Evolutionary conservation across 2,329 filamentous ascomycete species (phyloP).

Genomic region (Biscogniauxia mediterranea): DNA sequence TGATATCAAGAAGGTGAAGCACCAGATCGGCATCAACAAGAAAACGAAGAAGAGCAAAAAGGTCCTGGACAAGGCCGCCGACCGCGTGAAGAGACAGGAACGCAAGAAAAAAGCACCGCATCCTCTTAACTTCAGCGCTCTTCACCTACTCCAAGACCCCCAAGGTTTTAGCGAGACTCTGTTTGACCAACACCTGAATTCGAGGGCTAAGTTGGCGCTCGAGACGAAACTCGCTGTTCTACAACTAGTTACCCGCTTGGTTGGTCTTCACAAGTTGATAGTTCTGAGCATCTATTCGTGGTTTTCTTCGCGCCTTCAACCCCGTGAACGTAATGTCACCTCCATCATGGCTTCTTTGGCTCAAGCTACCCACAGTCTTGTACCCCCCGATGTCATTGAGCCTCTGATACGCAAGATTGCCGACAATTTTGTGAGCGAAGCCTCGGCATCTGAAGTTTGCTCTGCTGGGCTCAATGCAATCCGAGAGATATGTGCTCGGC

Average conservation of each 20-base stretch:
- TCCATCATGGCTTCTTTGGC: slow-evolving; percentile 90
- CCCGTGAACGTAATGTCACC: slow-evolving; percentile 84
- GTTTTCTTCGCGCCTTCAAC: slow-evolving; percentile 89
- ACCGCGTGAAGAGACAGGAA: slow-evolving; percentile 79
- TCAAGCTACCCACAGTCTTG: slow-evolving; percentile 85
- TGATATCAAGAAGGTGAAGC: slow-evolving; percentile 78
- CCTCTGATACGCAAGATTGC: slow-evolving; percentile 93
- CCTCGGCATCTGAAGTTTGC: slow-evolving; percentile 77
- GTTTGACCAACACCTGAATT: slow-evolving; percentile 86
- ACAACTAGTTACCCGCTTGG: slow-evolving; percentile 84
- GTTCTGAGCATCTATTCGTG: slow-evolving; percentile 92
- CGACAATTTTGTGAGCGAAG: slow-evolving; percentile 97
- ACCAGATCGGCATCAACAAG: slow-evolving; percentile 91
- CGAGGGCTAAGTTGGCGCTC: slow-evolving; percentile 78
- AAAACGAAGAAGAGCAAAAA: slow-evolving; percentile 88
- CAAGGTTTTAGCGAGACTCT: slow-evolving; percentile 89
- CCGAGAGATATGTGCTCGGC: slow-evolving; percentile 86
- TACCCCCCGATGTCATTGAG: slow-evolving; percentile 89
- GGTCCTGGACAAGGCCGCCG: slow-evolving; percentile 74
- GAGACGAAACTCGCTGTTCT: slow-evolving; percentile 89
- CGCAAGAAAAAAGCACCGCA: slow-evolving; percentile 86
- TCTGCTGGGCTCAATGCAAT: slow-evolving; percentile 91
- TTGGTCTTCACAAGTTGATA: slow-evolving; percentile 84
- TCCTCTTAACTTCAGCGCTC: slow-evolving; percentile 89
- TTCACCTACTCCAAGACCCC: slow-evolving; percentile 90